These are phyloP conservation scores for Sordaria brevicollis DNA, from an alignment of 495 filamentous ascomycete species.

Conservation along the genomic window DNA sequence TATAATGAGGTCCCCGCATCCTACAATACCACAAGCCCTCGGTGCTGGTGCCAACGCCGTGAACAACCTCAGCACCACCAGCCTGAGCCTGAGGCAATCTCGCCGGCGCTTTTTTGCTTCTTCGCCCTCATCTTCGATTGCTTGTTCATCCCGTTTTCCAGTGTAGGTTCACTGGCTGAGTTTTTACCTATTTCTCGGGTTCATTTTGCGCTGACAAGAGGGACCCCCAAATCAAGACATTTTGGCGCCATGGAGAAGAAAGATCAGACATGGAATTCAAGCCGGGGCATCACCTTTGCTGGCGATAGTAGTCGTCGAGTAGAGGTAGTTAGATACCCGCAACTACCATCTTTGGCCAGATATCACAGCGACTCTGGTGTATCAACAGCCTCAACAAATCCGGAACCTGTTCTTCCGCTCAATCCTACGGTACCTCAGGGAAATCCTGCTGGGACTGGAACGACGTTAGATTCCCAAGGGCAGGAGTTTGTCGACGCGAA, in stretches of 20 bases:
- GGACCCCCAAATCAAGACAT: background rate
- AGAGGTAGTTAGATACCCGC: slow-evolving; percentile 13
- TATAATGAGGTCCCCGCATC: background rate
- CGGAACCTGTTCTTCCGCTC: background rate
- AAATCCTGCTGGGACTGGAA: background rate
- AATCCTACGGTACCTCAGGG: background rate
- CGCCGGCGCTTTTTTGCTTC: slow-evolving; percentile 2
- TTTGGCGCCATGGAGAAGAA: background rate
- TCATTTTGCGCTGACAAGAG: background rate
- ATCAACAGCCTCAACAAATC: background rate
- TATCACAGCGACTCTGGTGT: background rate
- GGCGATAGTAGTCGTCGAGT: background rate
- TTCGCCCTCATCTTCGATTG: background rate
- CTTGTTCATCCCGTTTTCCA: background rate
- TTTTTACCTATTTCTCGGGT: background rate
- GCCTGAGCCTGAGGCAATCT: background rate
- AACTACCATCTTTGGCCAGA: slow-evolving; percentile 2
- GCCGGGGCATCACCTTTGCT: slow-evolving; percentile 30
- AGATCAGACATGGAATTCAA: slow-evolving; percentile 27
- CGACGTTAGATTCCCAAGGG: background rate
- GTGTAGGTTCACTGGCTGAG: background rate
- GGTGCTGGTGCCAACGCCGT: background rate
- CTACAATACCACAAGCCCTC: background rate
- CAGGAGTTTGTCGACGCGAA: background rate
- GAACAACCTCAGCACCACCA: background rate